Base-by-base conservation (phyloP, 768 basidiomycete genomes). In the Dacryopinax spathularia region DNA sequence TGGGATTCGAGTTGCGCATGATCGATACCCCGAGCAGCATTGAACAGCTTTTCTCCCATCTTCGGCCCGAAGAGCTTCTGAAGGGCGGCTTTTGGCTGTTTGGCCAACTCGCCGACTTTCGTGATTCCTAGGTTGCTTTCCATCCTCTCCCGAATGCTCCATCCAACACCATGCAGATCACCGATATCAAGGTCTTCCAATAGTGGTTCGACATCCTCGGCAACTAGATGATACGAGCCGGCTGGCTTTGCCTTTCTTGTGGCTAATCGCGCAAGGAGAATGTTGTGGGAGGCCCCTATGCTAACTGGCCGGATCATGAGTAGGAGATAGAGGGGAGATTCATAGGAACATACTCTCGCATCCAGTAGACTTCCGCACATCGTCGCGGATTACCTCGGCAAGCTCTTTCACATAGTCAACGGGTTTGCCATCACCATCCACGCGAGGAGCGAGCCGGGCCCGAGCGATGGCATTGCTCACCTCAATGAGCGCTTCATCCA, bases 401-500 rank as follows among this genome's bases (percentile, higher is more conserved):
- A 91, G 80, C 48, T 84, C 84, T 66, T 84, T 85, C 0, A 91
- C 88, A 4, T 82, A 80, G 68, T 93, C 88, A 0, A 68, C 39
- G 7, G 6, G 15, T 63, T 60, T 44, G 48, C 68, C 60, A 15
- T 44, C 62, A 29, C 12, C 16, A 16, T 64, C 63, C 37, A 66
- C 60, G 18, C 73, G 70, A 33, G 72, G 65, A 0, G 68, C 69
- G 34, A 43, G 34, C 72, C 37, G 74, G 79, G 13, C 75, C 77
- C 68, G 62, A 22, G 70, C 69, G 37, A 89, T 80, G 0, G 79
- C 77, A 2, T 75, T 79, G 0, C 89, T 86, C 16, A 94, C 90
- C 64, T 97, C 94, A 65, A 98, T 84, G 25, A 97, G 80, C 0
- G 92, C 95, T 72, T 99, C 96, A 65, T 99, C 96, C 4, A 98